Evolutionary conservation across 768 basidiomycete species (phyloP), one percentile per base, ranked within the genome.

Genomic region (Tephrocybe sp.): DNA sequence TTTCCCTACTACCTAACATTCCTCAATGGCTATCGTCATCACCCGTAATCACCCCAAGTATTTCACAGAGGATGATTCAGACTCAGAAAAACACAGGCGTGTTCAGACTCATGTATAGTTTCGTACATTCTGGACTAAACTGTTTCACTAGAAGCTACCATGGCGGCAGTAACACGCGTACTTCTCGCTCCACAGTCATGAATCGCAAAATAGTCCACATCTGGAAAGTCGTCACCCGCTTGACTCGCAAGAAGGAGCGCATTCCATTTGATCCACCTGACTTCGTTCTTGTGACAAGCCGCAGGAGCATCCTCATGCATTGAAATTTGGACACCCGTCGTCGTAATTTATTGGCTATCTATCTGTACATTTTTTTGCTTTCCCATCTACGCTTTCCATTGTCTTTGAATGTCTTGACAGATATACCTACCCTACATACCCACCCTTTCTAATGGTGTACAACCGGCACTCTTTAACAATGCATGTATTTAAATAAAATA

Each of bases 151-250:
- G 2, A 43, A 44, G 48, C 46, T 45, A 56, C 36, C 41, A 19
- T 39, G 54, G 53, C 50, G 19, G 33, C 49, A 53, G 41, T 47
- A 41, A 36, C 26, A 36, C 43, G 11, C 56, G 45, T 52, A 57
- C 39, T 30, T 57, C 51, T 70, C 79, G 66, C 55, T 65, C 72
- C 11, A 82, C 80, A 53, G 64, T 64, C 39, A 10, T 87, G 51
- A 76, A 82, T 59, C 83, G 85, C 49, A 80, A 78, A 62, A 66
- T 85, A 53, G 65, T 86, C 47, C 68, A 72, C 38, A 71, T 76
- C 9, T 87, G 85, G 85, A 87, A 87, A 60, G 66, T 73, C 34
- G 65, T 86, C 60, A 84, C 83, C 20, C 69, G 73, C 19, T 67
- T 70, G 26, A 73, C 78, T 30, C 80, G 79, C 54, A 81, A 73